Base-by-base conservation (phyloP, 768 basidiomycete species). In the Exidia glandulosa region DNA sequence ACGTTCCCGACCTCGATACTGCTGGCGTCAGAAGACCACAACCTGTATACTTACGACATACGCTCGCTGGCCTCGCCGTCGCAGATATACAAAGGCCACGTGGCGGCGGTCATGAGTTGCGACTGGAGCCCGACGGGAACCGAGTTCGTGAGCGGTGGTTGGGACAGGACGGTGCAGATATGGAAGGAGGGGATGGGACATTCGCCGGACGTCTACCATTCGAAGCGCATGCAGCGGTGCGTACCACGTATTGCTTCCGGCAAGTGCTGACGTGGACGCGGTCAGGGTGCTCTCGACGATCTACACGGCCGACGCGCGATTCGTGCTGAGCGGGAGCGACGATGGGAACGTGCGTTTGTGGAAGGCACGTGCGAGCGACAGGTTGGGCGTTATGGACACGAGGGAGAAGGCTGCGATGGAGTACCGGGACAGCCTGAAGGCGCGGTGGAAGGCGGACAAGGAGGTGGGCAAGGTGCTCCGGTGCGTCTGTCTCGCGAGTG, bases 1-100 rank as follows among this genome's bases (percentile, higher is more conserved):
- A 95, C 92, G 0, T 87, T 94, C 68, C 96, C 96, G 2, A 97
- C 94, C 0, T 78, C 86, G 3, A 75, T 97, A 37, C 82, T 99
- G 7, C 81, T 98, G 6, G 96, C 91, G n/a, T 97, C 94, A 0
- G 96, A 98, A 76, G 95, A 98, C 68, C 94, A 98, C 75, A 96
- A 97, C 67, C 79, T 98, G 29, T 98, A 98, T 72, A 97, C 96
- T 0, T 99, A 96, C 71, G 96, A 99, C 68, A 87, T 98, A 56
- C 83, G 96, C 47, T 82, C 88, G 59, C 79, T 99, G 27, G 74
- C 81, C 13, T 77, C 81, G 2, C 92, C 96, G 3, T 90, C 84
- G 2, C 90, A 95, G 62, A 89, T 98, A 30, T 98, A 95, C 80
- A 98, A 98, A 73, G 94, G 85, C 0, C 96, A 99, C 70, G 95